A percentile compares a stretch with the other conserved stretches of the same genome.
These are phyloP conservation scores for Xylariaceae sp. DNA, from an alignment of 2,329 filamentous ascomycete species.

Conservation along the genomic window DNA sequence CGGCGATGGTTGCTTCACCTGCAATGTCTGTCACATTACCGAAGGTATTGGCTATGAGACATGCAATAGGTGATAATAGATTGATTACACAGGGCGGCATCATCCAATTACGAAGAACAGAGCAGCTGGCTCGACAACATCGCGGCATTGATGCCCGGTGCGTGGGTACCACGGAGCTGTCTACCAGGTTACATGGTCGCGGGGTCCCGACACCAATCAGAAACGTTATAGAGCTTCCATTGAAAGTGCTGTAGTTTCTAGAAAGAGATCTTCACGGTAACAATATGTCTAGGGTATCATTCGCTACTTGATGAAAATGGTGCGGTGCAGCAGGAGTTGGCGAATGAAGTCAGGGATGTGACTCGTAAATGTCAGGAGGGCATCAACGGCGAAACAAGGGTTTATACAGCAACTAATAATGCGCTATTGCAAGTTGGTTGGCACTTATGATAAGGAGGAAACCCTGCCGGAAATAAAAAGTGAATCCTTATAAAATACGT, in stretches of 20 bases:
- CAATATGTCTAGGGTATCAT: conserved; percentile 2
- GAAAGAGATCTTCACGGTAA: conserved; percentile 4
- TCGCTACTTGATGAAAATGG: no score
- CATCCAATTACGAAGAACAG: conserved; percentile 2
- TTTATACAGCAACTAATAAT: no score
- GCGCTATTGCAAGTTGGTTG: no score
- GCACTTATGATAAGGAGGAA: no score
- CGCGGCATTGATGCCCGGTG: conserved; percentile 2
- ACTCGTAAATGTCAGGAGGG: no score
- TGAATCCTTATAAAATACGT: no score
- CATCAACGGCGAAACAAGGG: no score
- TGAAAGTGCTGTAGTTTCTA: conserved; percentile 3
- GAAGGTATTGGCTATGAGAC: conserved; percentile 8
- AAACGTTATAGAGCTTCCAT: conserved; percentile 8
- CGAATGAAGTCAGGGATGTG: no score
- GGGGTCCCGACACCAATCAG: conserved; percentile 7
- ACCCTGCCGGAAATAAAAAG: no score
- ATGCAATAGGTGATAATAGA: conserved; percentile 6
- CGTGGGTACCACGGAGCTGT: conserved; percentile 8
- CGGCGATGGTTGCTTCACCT: conserved; percentile 13
- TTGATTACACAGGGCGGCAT: conserved; percentile 7
- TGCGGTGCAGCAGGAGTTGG: no score
- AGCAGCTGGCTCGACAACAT: conserved; percentile 8
- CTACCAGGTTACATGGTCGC: conserved; percentile 6
- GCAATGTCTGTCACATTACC: conserved; percentile 10